These are phyloP conservation scores for Colletotrichum sp. DNA, from an alignment of 2,329 filamentous ascomycete species.

Conservation along the genomic window DNA sequence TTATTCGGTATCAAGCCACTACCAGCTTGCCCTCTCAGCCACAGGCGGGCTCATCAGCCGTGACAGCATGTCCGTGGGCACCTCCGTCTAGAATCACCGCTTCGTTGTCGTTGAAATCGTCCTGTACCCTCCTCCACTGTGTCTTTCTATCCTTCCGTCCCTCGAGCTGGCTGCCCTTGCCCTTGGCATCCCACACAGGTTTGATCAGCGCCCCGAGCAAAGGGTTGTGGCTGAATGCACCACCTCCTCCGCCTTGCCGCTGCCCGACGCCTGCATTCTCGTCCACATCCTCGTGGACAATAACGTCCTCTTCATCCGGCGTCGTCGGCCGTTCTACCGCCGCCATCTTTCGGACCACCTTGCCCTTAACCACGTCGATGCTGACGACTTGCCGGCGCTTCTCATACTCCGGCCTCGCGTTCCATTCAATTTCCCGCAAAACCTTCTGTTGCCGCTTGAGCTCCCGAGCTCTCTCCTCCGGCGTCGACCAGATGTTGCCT, in stretches of 20 bases:
- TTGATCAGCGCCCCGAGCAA: conserved; percentile 69
- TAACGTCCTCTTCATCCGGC: conserved; percentile 44
- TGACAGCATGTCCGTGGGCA: conserved; percentile 43
- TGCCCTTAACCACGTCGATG: conserved; percentile 80
- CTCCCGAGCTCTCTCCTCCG: conserved; percentile 81
- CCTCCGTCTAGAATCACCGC: conserved; percentile 64
- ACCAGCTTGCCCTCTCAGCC: conserved; percentile 28
- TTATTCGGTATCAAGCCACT: neutral
- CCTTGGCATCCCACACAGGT: conserved; percentile 63
- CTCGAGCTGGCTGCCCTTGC: conserved; percentile 50
- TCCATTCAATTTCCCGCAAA: conserved; percentile 86
- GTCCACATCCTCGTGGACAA: conserved; percentile 26
- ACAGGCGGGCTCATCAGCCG: conserved; percentile 45
- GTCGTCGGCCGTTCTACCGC: conserved; percentile 63
- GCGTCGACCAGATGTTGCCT: conserved; percentile 82
- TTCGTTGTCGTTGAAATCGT: conserved; percentile 65
- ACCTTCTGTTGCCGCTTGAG: conserved; percentile 86
- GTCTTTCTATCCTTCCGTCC: conserved; percentile 48
- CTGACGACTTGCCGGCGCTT: conserved; percentile 85
- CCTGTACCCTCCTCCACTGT: conserved; percentile 66
- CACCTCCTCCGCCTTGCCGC: conserved; percentile 39
- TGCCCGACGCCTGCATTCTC: conserved; percentile 24
- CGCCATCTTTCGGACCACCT: conserved; percentile 75
- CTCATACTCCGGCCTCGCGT: conserved; percentile 84
- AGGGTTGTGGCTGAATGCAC: conserved; percentile 73